phyloP scores from a whole-genome alignment of 1,139 yeast species.

The Zygoascus sp. region DNA sequence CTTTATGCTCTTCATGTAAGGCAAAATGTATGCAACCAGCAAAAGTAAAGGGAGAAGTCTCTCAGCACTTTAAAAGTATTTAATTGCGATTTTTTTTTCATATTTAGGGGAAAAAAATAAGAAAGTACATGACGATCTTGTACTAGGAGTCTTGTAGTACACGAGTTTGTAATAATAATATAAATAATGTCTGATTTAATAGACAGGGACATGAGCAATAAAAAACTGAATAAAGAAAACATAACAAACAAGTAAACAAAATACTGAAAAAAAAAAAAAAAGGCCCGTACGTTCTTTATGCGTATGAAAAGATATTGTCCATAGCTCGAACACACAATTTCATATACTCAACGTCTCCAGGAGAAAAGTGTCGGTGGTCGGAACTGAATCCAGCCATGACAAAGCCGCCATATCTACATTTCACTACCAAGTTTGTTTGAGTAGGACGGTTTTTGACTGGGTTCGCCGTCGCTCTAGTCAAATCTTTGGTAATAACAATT shows the following conservation, averaged over 20 bases:
- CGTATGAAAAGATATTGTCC: constrained; percentile 25
- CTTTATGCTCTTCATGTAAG: not conserved
- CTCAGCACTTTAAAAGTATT: too few relatives aligned
- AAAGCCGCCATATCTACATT: constrained; percentile 54
- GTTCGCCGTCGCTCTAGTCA: not conserved
- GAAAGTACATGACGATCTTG: too few relatives aligned
- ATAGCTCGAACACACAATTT: constrained; percentile 32
- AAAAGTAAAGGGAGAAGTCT: not conserved
- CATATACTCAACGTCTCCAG: constrained; percentile 47
- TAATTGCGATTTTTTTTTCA: too few relatives aligned
- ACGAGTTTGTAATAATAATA: too few relatives aligned
- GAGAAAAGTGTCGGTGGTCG: constrained; percentile 35
- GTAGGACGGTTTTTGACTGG: not conserved
- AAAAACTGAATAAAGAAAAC: too few relatives aligned
- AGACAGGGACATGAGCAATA: too few relatives aligned
- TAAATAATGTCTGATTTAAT: too few relatives aligned
- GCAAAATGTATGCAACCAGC: not conserved
- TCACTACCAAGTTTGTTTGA: constrained; percentile 6
- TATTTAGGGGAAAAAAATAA: too few relatives aligned
- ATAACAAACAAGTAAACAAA: too few relatives aligned
- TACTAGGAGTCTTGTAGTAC: too few relatives aligned
- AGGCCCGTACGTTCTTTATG: too few relatives aligned
- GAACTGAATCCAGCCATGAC: constrained; percentile 50
- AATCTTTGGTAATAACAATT: constrained; percentile 7
- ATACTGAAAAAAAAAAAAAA: too few relatives aligned